Evolutionary conservation across 2,329 filamentous ascomycete species (phyloP), one percentile per base, ranked within the genome.

Genomic region (Aspergillus tubingensis): DNA sequence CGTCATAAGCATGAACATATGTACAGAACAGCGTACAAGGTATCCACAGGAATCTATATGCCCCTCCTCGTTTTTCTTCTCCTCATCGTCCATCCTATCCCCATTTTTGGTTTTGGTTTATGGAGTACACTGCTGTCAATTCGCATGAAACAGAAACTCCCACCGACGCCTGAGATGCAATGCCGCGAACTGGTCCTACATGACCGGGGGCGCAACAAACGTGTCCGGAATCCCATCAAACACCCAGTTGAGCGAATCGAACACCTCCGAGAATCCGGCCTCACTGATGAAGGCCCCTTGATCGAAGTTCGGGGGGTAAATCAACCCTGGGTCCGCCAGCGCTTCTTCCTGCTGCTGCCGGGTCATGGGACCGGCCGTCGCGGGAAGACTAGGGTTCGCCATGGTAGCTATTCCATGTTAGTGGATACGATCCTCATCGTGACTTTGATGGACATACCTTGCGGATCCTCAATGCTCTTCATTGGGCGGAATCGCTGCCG

Each of bases 231-330:
- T 84, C 15, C 91, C 91, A 72, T 96, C 92, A 67, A 96, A 82
- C 80, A 96, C 92, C 92, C 93, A 96, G 73, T 93, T 91, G 66
- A 96, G 85, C 0, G 92, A 91, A 76, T 96, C 92, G 72, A 96
- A 96, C 63, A 95, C 91, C 60, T 90, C 84, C 44, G 84, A 85
- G 62, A 91, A 89, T 66, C 83, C 82, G 60, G 79, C 70, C 54
- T 77, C 75, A 30, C 70, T 73, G 61, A 77, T 75, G 38, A 77
- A 76, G 2, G 71, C 71, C 32, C 70, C 67, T 60, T 76, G 73
- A 41, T 76, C 74, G 54, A 77, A 76, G 41, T 75, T 72, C 10
- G 70, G 57, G 5, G 74, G 66, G 21, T 76, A 67, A 43, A 77
- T 70, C 64, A 76, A 55, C 3, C 67, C 67, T 5, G 71, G 62